phyloP scores from a whole-genome alignment of 2,329 filamentous ascomycete species.

The Colletotrichum somersetense region DNA sequence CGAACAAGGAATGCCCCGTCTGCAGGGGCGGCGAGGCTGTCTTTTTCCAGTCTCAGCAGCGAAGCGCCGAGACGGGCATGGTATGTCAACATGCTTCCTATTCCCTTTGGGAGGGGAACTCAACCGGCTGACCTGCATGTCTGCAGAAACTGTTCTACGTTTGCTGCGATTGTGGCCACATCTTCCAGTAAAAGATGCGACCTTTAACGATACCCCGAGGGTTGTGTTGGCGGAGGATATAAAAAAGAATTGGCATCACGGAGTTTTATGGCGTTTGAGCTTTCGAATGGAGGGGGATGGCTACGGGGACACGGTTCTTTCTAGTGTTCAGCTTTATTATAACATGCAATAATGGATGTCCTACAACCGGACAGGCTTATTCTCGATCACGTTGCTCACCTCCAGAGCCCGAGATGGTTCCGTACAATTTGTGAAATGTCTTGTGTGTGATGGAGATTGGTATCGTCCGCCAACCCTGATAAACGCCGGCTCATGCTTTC shows the following conservation, averaged over 20 bases:
- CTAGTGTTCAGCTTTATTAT: constrained; percentile 4
- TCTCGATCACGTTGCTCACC: neutral
- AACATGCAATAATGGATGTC: neutral
- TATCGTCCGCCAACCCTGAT: constrained; percentile 37
- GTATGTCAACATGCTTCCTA: constrained; percentile 66
- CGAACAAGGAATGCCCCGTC: constrained; percentile 85
- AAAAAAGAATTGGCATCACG: constrained; percentile 22
- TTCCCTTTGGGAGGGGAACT: neutral
- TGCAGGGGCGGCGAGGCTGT: constrained; percentile 93
- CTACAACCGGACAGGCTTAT: neutral
- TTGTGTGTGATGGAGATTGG: constrained; percentile 38
- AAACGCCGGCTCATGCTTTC: constrained; percentile 42
- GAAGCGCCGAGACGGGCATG: constrained; percentile 98
- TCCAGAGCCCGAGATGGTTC: too few species aligned
- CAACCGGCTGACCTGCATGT: constrained; percentile 44
- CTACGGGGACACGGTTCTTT: constrained; percentile 6
- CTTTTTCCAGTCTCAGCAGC: constrained; percentile 98
- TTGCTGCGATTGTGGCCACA: constrained; percentile 92
- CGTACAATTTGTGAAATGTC: constrained; percentile 3
- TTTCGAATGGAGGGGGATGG: constrained; percentile 21
- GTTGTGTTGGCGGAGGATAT: constrained; percentile 13
- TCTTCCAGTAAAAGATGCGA: constrained; percentile 70
- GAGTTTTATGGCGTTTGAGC: constrained; percentile 34
- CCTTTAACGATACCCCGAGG: constrained; percentile 46
- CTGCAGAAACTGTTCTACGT: constrained; percentile 90